Percentiles rank a stretch among this genome's conserved stretches.
These are phyloP conservation scores for Mesembryanthemum crystallinum DNA, from an alignment of 148 eudicot species.

Conservation along the genomic window DNA sequence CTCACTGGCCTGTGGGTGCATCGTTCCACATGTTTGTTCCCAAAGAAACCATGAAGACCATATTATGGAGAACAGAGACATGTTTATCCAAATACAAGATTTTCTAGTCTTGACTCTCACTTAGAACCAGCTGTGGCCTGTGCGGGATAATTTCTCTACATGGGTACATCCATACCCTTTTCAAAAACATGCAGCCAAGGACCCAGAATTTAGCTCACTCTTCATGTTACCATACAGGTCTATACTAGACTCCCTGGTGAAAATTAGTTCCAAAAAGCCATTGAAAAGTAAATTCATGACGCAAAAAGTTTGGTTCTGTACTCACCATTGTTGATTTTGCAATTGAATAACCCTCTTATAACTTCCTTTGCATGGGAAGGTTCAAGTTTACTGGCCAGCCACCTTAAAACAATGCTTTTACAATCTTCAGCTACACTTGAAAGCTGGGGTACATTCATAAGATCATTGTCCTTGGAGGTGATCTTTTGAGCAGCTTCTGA, in stretches of 20 bases:
- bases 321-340: slow-evolving; percentile 87
- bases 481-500: slow-evolving; percentile 77
- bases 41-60: not conserved
- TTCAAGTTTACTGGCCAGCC: slow-evolving; percentile 81
- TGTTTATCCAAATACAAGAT: too few species aligned
- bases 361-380: slow-evolving; percentile 71
- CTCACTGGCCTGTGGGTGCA: not conserved
- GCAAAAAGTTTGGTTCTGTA: not conserved
- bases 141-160: not conserved
- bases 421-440: slow-evolving; percentile 62
- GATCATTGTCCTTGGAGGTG: slow-evolving; percentile 52
- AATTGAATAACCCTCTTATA: slow-evolving; percentile 86
- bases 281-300: not conserved
- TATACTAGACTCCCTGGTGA: not conserved
- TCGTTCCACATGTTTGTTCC: not conserved
- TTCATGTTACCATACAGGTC: not conserved
- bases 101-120: too few species aligned
- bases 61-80: too few species aligned
- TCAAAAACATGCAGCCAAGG: not conserved
- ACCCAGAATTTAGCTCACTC: not conserved
- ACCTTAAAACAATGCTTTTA: slow-evolving; percentile 63
- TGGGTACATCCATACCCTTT: not conserved
- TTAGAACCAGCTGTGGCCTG: too few species aligned
- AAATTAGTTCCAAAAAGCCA: not conserved
- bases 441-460: slow-evolving; percentile 46